These are phyloP conservation scores for Acmispon strigosus DNA, from an alignment of 306 rosid species.

Conservation along the genomic window DNA sequence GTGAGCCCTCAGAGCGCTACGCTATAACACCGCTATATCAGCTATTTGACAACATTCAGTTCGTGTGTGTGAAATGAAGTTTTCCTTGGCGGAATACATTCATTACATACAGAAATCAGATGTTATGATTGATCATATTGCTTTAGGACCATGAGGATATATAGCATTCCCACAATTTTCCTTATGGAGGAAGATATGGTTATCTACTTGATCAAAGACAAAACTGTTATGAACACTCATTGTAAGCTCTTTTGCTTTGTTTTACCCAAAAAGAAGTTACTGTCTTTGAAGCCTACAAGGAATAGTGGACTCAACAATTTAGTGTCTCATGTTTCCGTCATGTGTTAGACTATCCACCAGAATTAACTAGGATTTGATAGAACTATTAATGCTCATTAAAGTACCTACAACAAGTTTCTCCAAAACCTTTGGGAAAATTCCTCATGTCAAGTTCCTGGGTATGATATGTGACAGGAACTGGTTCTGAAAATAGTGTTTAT, in stretches of 20 bases:
- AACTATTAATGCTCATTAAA: not conserved
- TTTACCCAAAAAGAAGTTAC: not conserved
- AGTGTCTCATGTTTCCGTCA: not conserved
- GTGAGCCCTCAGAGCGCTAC: no score
- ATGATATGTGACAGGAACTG: not conserved
- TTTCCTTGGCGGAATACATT: not conserved
- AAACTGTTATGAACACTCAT: not conserved
- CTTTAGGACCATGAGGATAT: not conserved
- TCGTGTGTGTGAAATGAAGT: not conserved
- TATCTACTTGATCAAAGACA: not conserved
- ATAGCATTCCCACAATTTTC: not conserved
- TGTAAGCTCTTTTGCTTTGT: not conserved
- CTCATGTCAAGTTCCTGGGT: not conserved
- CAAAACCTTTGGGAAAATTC: constrained; percentile 1
- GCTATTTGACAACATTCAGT: no score
- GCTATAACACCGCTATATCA: no score
- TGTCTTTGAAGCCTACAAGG: no score
- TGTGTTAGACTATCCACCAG: not conserved
- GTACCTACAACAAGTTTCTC: not conserved
- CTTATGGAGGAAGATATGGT: not conserved
- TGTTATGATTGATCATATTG: not conserved
- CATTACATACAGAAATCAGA: not conserved
- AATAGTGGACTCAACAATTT: not conserved
- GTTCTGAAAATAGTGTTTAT: no score
- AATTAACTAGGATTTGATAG: not conserved